phyloP scores from a whole-genome alignment of 345 rosid species.

The Rhodamnia argentea region DNA sequence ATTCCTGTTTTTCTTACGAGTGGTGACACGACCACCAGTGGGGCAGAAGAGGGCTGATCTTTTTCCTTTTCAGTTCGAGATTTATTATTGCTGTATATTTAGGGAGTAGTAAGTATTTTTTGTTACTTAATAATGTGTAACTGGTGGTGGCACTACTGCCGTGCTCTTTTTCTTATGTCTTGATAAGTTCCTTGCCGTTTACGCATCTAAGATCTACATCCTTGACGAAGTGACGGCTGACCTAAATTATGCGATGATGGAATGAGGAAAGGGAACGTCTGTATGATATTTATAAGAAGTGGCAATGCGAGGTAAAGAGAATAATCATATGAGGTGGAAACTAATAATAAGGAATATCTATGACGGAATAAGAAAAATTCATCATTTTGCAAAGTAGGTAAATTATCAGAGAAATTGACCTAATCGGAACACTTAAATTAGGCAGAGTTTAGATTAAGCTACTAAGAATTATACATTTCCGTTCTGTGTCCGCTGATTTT shows the following conservation, averaged over 20 bases:
- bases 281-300: not conserved
- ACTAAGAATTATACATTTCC: not conserved
- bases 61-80: conserved; percentile 6
- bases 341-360: not conserved
- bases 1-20: conserved; percentile 15
- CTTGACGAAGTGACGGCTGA: not conserved
- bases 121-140: not conserved
- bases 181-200: not conserved
- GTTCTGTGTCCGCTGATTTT: not conserved
- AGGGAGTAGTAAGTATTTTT: conserved; percentile 10
- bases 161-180: not conserved
- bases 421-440: not conserved
- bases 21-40: conserved; percentile 4
- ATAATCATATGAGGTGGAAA: not conserved
- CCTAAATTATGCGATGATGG: not conserved
- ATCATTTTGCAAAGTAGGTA: not conserved
- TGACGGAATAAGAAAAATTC: not conserved
- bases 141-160: not conserved
- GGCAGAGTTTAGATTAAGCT: not conserved
- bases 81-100: conserved; percentile 18
- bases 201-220: not conserved
- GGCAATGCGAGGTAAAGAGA: not conserved
- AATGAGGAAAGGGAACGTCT: not conserved
- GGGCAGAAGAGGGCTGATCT: not conserved
- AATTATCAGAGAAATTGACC: not conserved